Evolutionary conservation across 306 rosid genomes (phyloP), one percentile per base, ranked within the genome.

Genomic region (Hylodesmum podocarpum): DNA sequence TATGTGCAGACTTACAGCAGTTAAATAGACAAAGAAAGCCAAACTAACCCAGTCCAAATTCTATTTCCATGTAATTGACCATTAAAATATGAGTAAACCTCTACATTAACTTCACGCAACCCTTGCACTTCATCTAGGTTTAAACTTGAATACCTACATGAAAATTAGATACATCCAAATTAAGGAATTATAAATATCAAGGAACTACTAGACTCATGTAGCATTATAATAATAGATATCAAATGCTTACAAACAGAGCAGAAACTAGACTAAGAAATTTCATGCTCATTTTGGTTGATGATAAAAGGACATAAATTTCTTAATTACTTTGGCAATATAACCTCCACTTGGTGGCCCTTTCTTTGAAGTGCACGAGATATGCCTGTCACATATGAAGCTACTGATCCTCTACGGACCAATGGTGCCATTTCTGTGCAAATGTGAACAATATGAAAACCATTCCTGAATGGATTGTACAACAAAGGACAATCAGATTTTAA

Each of bases 401-500:
- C 65, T 41, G 96, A 81, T 86, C 98, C 90, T 76, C 82, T 47
- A n/a, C 86, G 84, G 66, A 89, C 88, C 83, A 94, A 61, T 11
- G 97, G 98, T 53, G 70, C 83, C 98, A 94, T 91, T 88, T 94
- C 97, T 31, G 97, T 86, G 85, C 92, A 94, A 80, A 94, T 91
- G 80, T 94, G 98, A 79, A 94, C 82, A 81, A 94, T 75, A 78
- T 88, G 92, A 87, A 91, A 84, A 28, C 86, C 76, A 78, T 70
- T 89, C 96, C 98, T 94, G 90, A 63, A 77, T 51, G 80, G 77
- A 85, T 85, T 79, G 58, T 24, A 53, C 41, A 76, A 37, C 75
- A 57, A 59, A 81, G 76, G 47, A 76, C 62, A 72, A 66, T 84
- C 73, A 79, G 78, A 82, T 71, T 79, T 71, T 6, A 21, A 39